Percentiles rank a stretch among this genome's conserved stretches.
Evolutionary conservation across 2,329 filamentous ascomycete genomes (phyloP).

Genomic region (Aspergillus pseudoglaucus): DNA sequence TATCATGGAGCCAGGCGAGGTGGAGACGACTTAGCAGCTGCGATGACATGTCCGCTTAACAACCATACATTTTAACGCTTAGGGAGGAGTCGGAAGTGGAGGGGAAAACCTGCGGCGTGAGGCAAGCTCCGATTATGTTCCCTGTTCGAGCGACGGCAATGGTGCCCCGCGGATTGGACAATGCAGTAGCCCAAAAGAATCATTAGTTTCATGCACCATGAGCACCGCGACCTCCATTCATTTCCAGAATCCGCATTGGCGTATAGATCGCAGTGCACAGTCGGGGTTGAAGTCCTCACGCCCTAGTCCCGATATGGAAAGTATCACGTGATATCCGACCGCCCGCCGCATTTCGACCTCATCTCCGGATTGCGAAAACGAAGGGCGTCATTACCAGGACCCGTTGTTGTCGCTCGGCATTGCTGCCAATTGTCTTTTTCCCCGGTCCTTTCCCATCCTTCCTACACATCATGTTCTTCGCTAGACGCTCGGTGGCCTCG

Average conservation of each 20-base stretch:
- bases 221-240: neutral
- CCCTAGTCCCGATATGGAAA: neutral
- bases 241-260: neutral
- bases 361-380: neutral
- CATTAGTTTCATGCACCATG: neutral
- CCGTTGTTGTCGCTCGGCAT: constrained; percentile 10
- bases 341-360: neutral
- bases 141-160: too few relatives aligned
- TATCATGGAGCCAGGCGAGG: neutral
- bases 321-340: neutral
- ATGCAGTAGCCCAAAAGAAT: neutral
- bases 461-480: constrained; percentile 35
- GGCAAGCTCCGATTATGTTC: neutral
- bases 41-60: neutral
- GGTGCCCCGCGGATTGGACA: too few relatives aligned
- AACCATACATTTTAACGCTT: neutral
- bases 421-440: constrained; percentile 33
- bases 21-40: neutral
- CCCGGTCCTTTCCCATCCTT: constrained; percentile 13
- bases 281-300: neutral
- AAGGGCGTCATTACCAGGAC: neutral
- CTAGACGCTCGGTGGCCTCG: constrained; percentile 34
- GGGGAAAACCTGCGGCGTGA: neutral
- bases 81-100: neutral
- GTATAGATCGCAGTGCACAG: too few relatives aligned